Percentiles rank a stretch among this genome's conserved stretches.
phyloP scores from a whole-genome alignment of 177 flowering plant genomes.

The Vitis hybrid region DNA sequence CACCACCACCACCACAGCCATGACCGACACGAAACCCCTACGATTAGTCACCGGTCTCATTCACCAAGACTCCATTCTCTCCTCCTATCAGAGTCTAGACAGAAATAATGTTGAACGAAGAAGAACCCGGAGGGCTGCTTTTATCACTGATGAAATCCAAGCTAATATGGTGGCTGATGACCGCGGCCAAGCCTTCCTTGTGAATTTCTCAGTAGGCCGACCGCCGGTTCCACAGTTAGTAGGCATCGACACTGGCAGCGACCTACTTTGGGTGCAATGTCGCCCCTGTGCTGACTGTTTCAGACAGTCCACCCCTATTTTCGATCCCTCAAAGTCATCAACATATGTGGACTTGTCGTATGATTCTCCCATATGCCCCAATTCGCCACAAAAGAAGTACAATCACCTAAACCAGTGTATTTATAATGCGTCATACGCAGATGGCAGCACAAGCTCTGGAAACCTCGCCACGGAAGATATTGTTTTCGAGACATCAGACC shows the following conservation, averaged over 20 bases:
- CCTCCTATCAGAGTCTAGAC: constrained; percentile 7
- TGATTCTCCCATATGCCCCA: constrained; percentile 6
- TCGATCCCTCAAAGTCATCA: constrained; percentile 27
- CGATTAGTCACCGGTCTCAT: constrained; percentile 14
- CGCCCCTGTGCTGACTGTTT: constrained; percentile 9
- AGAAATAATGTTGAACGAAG: background rate
- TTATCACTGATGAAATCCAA: background rate
- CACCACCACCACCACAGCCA: no score
- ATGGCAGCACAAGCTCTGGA: constrained; percentile 9
- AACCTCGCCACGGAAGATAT: constrained; percentile 22
- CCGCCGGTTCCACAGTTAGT: constrained; percentile 12
- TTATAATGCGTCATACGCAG: constrained; percentile 11
- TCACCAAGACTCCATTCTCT: constrained; percentile 12
- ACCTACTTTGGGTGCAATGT: constrained; percentile 20
- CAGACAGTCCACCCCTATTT: background rate
- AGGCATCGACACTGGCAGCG: constrained; percentile 20
- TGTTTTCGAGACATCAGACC: constrained; percentile 23
- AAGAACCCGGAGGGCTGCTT: background rate
- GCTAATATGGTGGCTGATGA: background rate
- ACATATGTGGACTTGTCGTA: constrained; percentile 19
- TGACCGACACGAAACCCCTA: background rate
- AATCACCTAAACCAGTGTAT: constrained; percentile 11
- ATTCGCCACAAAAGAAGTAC: background rate
- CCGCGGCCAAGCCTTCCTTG: background rate
- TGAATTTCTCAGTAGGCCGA: constrained; percentile 14